These are phyloP conservation scores for Jaapia argillacea DNA, from an alignment of 768 basidiomycete species.

Conservation along the genomic window DNA sequence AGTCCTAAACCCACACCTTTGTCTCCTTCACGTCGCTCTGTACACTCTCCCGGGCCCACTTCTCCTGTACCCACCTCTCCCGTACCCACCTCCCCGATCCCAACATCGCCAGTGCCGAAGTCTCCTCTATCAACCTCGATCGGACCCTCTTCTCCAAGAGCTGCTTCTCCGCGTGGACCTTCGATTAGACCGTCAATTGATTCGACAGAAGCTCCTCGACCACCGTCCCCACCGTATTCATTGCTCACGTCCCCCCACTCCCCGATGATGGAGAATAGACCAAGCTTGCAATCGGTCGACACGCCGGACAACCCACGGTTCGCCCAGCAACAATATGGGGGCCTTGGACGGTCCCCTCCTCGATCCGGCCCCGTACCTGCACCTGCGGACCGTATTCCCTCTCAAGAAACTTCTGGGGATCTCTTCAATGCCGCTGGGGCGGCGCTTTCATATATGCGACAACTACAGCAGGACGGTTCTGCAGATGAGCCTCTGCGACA, in stretches of 20 bases:
- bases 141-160: neutral
- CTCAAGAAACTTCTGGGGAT: no score
- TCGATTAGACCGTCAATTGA: neutral
- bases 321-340: no score
- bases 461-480: constrained; percentile 28
- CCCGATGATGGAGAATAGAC: neutral
- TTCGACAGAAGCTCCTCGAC: constrained; percentile 3
- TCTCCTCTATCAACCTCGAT: neutral
- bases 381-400: no score
- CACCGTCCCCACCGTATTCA: constrained; percentile 4
- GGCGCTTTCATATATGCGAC: constrained; percentile 59
- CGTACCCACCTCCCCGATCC: no score
- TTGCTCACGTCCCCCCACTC: constrained; percentile 21
- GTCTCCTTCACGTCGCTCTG: no score
- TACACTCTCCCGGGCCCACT: neutral
- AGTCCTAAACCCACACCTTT: neutral
- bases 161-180: neutral
- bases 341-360: no score
- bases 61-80: neutral
- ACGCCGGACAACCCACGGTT: no score
- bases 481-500: constrained; percentile 5
- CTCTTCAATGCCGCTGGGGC: constrained; percentile 47
- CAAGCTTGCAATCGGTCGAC: no score
- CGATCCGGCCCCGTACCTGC: no score
- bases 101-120: neutral